Base-by-base conservation (phyloP, 2,329 filamentous ascomycete genomes). In the Rhynchosporium secalis region DNA sequence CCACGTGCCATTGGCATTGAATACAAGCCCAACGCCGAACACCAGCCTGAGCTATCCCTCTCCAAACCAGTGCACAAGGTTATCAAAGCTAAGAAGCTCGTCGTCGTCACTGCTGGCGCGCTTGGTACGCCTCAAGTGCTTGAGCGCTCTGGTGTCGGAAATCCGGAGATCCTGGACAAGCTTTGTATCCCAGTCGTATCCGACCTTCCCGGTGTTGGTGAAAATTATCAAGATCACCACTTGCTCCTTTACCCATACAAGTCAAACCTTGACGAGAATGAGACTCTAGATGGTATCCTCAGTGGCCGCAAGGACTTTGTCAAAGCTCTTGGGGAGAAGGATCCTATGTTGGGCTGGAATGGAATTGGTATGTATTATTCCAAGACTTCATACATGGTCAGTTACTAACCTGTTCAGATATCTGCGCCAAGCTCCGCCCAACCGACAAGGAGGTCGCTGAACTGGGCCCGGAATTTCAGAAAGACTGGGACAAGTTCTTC, bases 91-190 rank as follows among this genome's bases (percentile, higher is more conserved):
- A 76, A 78, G 6, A 86, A 83, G 72, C 74, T 86, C 26, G 83
- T 88, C 5, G 75, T 82, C 3, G 74, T 80, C 4, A 76, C 78
- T 20, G 74, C 75, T n/a, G 73, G 73, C 43, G 73, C 73, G 40
- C 69, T 71, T 9, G 76, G 76, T 8, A 73, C 70, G 15, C 70
- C 72, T 33, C 72, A 72, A 43, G 77, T 89, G 1, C 79, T 89
- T 0, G 85, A 89, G 70, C 76, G 86, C 26, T 89, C 86, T 0
- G 86, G 86, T 7, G 69, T 89, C 1, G 85, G 84, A n/a, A 76
- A 78, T 49, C 74, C 77, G 0, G 75, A 79, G 1, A 68, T 85
- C 5, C 77, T 88, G 1, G 70, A 78, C 47, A 74, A 73, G 20
- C 77, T 79, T 0, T 79, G 77, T 0, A 78, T 86, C 2, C 75